Evolutionary conservation across 2,329 filamentous ascomycete genomes (phyloP).

Genomic region (Ceratocystis diversiconidia): DNA sequence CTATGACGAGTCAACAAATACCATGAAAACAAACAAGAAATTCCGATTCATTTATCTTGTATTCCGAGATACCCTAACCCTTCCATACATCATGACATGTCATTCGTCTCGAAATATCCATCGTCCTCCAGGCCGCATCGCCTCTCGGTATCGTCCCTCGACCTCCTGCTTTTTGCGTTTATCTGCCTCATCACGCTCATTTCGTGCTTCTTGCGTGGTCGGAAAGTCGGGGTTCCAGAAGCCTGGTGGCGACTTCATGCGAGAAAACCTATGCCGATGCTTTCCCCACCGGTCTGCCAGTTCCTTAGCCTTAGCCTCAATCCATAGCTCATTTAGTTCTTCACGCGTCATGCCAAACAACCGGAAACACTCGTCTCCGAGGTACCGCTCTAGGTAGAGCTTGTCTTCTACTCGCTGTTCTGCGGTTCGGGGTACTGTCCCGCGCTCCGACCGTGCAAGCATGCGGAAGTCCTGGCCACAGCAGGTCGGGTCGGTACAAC

Average conservation of each 20-base stretch:
- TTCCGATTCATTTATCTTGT: background rate
- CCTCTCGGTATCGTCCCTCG: constrained; percentile 63
- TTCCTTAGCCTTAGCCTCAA: constrained; percentile 60
- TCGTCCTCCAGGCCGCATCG: constrained; percentile 58
- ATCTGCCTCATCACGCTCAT: constrained; percentile 51
- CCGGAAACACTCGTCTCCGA: constrained; percentile 46
- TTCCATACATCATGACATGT: background rate
- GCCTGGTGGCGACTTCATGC: constrained; percentile 62
- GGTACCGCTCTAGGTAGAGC: constrained; percentile 39
- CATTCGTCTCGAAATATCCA: constrained; percentile 77
- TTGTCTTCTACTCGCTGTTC: constrained; percentile 31
- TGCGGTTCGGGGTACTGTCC: constrained; percentile 26
- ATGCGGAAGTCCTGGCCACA: constrained; percentile 58
- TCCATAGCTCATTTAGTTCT: constrained; percentile 52
- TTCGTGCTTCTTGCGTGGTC: constrained; percentile 62
- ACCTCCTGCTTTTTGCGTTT: constrained; percentile 50
- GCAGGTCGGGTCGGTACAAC: constrained; percentile 62
- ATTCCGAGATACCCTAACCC: background rate
- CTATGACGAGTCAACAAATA: too few species aligned
- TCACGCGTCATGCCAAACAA: constrained; percentile 41
- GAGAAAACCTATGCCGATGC: constrained; percentile 60
- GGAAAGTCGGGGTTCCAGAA: constrained; percentile 91
- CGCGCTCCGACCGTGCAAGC: constrained; percentile 44
- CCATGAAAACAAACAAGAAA: too few species aligned
- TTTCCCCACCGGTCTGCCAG: constrained; percentile 63